Percentiles rank a stretch among this genome's conserved stretches.
Conservation (phyloP, 805 yeast species). For the Kuraishia floccosa region DNA sequence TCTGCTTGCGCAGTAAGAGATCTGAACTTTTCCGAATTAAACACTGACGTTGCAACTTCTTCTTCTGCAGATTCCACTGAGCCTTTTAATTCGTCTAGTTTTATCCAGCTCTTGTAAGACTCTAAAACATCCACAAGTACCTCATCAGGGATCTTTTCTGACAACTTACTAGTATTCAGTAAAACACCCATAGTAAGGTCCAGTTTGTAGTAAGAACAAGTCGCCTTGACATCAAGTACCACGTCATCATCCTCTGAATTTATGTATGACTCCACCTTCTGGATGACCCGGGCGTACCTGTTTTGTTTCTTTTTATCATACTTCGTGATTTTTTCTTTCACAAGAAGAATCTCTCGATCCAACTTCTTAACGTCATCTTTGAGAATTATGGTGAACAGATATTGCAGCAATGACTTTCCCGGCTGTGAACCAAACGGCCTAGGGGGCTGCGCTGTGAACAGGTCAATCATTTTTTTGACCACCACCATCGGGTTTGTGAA, state of each 20-base stretch:
- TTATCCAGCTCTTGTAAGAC: constrained; percentile 8
- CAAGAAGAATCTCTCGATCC: constrained; percentile 35
- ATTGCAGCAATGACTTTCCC: constrained; percentile 56
- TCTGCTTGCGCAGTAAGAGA: constrained; percentile 21
- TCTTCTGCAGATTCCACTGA: background rate
- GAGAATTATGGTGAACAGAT: constrained; percentile 58
- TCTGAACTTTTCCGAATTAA: constrained; percentile 5
- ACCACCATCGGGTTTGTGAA: constrained; percentile 84
- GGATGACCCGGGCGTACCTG: constrained; percentile 5
- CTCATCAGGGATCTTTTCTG: constrained; percentile 4
- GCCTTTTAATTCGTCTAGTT: background rate
- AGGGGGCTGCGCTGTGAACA: constrained; percentile 69
- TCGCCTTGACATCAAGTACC: constrained; percentile 18
- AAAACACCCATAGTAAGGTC: constrained; percentile 13
- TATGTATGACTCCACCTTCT: constrained; percentile 18
- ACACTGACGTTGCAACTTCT: background rate
- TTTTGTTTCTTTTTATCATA: constrained; percentile 9
- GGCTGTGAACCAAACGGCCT: constrained; percentile 29
- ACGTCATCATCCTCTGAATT: constrained; percentile 10
- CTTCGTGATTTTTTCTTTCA: constrained; percentile 26
- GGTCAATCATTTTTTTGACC: constrained; percentile 67
- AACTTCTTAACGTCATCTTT: constrained; percentile 66
- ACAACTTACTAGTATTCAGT: constrained; percentile 12
- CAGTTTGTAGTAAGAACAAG: constrained; percentile 13
- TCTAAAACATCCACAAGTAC: constrained; percentile 8